Evolutionary conservation across 805 yeast species (phyloP), one percentile per base, ranked within the genome.

Genomic region (Tetrapisispora phaffii): DNA sequence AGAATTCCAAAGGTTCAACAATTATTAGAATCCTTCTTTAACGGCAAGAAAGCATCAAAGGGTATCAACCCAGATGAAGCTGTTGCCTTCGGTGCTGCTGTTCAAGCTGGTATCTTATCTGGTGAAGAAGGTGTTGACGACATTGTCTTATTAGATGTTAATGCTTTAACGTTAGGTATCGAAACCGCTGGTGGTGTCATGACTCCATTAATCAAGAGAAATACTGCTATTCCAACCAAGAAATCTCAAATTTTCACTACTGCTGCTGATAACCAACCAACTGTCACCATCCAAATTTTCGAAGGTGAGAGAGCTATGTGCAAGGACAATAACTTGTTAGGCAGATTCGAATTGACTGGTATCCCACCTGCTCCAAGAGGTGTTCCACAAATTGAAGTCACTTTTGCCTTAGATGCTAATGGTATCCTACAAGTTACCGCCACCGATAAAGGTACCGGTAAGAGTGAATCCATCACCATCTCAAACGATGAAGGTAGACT

Each of bases 1-100:
- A 86, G 97, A 78, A 93, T 90, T 73, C 98, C 97, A 72, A 93
- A 88, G 77, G 90, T 90, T 58, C 97, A 89, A 75, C 84, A 85
- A 72, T 76, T 90, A 60, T 77, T 90, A 57, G 95, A 90, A 72
- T 77, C 82, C 53, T 88, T 71, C 78, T 90, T 90, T 66, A 80
- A 83, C 62, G 96, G 96, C 60, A 90, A 93, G 77, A 88, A 88
- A 72, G 90, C 95, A 54, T 86, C 95, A 56, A 90, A 89, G 79
- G 90, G 96, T 61, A 90, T 90, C 63, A 90, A 90, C 76, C 97
- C 98, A 52, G 98, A 90, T 73, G 98, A 90, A 76, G 98, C 98
- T 67, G 97, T 90, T 63, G 98, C 97, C 37, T 90, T 82, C 61
- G 98, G 98, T 79, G 97, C 97, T 50, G 97, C 98, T 52, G 97